A percentile compares a stretch with the other conserved stretches of the same genome.
These are phyloP conservation scores for Ascochyta fabae DNA, from an alignment of 2,329 filamentous ascomycete species.

Conservation along the genomic window DNA sequence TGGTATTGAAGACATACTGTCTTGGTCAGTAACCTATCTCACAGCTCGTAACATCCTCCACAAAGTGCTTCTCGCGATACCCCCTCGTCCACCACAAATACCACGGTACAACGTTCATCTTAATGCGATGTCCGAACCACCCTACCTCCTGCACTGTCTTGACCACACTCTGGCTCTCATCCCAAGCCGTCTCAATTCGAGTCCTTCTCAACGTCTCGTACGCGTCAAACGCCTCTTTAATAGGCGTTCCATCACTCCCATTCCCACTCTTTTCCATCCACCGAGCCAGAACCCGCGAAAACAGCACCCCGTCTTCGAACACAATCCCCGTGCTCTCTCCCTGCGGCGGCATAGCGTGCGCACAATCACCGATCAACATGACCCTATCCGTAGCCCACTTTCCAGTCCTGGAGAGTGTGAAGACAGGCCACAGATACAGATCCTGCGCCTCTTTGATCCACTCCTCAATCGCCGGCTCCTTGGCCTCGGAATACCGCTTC, in stretches of 20 bases:
- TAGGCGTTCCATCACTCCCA: slow-evolving; percentile 30
- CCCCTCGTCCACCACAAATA: slow-evolving; percentile 54
- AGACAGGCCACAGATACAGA: slow-evolving; percentile 56
- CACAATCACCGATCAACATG: slow-evolving; percentile 55
- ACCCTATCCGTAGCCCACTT: slow-evolving; percentile 54
- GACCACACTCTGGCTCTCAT: slow-evolving; percentile 55
- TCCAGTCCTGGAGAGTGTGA: slow-evolving; percentile 52
- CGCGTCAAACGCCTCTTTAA: slow-evolving; percentile 56
- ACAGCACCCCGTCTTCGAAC: slow-evolving; percentile 60
- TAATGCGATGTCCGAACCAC: slow-evolving; percentile 54
- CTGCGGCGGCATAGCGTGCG: slow-evolving; percentile 60
- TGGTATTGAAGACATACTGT: not conserved
- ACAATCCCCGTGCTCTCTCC: slow-evolving; percentile 60
- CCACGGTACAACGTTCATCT: slow-evolving; percentile 56
- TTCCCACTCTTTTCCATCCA: slow-evolving; percentile 50
- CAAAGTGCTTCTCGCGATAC: slow-evolving; percentile 53
- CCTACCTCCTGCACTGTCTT: slow-evolving; percentile 54
- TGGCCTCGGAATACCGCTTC: slow-evolving; percentile 49
- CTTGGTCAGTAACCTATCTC: slow-evolving; percentile 27
- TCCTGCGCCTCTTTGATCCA: slow-evolving; percentile 53
- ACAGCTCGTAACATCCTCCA: slow-evolving; percentile 54
- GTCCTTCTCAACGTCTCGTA: slow-evolving; percentile 55
- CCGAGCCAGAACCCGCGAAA: slow-evolving; percentile 52
- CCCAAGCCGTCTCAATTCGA: slow-evolving; percentile 55
- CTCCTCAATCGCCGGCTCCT: slow-evolving; percentile 45